Evolutionary conservation across 31 red algal genomes (phyloP).

Genomic region (Odonthalia washingtoniensis): DNA sequence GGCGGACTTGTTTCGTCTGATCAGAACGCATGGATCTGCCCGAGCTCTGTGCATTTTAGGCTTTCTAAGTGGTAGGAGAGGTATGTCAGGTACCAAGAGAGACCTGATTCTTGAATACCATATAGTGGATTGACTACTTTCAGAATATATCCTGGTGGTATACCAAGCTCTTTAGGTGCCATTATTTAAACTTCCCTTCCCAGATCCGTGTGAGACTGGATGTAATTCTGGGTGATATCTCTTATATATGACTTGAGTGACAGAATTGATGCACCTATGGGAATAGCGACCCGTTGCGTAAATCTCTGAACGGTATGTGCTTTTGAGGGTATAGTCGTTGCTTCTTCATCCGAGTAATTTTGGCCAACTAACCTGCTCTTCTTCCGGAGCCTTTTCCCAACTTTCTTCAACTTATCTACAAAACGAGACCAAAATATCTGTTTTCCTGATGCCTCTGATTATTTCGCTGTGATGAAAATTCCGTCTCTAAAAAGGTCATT

Average conservation of each 20-base stretch:
- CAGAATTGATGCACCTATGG: background rate
- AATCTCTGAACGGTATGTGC: constrained; percentile 4
- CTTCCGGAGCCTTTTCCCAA: background rate
- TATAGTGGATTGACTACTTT: background rate
- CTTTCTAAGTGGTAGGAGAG: background rate
- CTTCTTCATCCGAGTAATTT: constrained; percentile 8
- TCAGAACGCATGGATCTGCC: no score
- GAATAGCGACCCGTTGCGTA: background rate
- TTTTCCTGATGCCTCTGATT: background rate
- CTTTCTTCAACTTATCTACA: background rate
- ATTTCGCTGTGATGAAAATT: background rate
- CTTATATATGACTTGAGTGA: background rate
- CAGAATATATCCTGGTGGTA: background rate
- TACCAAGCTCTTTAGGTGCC: background rate
- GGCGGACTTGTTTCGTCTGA: no score
- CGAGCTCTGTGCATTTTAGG: no score
- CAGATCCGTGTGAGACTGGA: background rate
- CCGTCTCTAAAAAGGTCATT: background rate
- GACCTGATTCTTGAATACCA: background rate
- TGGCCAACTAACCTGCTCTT: constrained; percentile 29
- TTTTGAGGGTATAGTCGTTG: constrained; percentile 12
- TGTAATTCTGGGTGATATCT: background rate
- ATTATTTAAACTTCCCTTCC: background rate
- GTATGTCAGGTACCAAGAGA: background rate
- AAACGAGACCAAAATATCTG: background rate